These are phyloP conservation scores for Ogataea pini DNA, from an alignment of 805 yeast genomes.

Conservation along the genomic window DNA sequence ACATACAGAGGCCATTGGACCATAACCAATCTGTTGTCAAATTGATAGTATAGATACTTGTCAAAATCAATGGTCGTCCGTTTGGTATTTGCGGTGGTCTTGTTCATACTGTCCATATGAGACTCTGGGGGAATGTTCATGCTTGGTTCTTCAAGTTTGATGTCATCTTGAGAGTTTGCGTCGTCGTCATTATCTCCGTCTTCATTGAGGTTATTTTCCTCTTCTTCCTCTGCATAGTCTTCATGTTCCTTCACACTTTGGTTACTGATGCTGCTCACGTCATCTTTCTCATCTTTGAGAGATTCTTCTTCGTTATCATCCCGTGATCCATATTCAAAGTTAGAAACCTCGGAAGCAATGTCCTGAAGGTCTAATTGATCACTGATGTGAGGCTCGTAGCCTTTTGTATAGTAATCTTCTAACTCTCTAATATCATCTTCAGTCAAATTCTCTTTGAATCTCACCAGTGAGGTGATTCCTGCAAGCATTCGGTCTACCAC, in stretches of 20 bases:
- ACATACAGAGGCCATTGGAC: conserved; percentile 40
- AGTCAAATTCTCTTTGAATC: conserved; percentile 20
- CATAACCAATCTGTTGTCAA: conserved; percentile 39
- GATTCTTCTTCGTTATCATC: conserved; percentile 2
- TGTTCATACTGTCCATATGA: conserved; percentile 9
- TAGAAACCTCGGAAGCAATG: not conserved
- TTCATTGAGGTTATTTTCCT: not conserved
- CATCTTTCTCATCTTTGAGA: conserved; percentile 6
- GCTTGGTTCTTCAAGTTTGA: conserved; percentile 1
- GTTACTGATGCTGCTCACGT: conserved; percentile 2
- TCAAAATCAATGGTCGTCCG: conserved; percentile 26
- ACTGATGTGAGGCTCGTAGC: conserved; percentile 1
- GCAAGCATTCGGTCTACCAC: conserved; percentile 34
- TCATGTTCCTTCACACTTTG: not conserved
- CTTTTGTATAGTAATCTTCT: conserved; percentile 20
- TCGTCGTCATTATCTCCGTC: conserved; percentile 6
- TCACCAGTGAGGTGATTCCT: conserved; percentile 30
- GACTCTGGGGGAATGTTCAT: conserved; percentile 11
- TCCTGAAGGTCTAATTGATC: not conserved
- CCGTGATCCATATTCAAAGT: not conserved
- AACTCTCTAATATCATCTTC: conserved; percentile 21
- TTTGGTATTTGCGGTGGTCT: conserved; percentile 11
- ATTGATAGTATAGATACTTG: conserved; percentile 32
- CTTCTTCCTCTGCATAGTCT: not conserved
- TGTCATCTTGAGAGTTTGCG: not conserved